Evolutionary conservation across 1,139 yeast genomes (phyloP).

Genomic region (Lodderomyces beijingensis): DNA sequence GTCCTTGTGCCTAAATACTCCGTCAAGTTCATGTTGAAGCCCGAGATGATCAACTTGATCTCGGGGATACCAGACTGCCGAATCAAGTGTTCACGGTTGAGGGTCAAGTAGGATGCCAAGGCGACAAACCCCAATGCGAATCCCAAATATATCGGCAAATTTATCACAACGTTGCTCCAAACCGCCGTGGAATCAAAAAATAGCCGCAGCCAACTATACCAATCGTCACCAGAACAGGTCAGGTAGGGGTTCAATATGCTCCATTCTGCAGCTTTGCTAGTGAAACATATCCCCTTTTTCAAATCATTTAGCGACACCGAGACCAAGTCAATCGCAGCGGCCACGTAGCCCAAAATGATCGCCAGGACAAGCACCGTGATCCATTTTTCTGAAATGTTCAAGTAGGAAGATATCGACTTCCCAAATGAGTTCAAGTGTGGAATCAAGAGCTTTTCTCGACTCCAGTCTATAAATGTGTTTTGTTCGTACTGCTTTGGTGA

Average conservation of each 20-base stretch:
- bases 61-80: conserved; percentile 70
- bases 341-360: conserved; percentile 51
- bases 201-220: conserved; percentile 40
- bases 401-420: conserved; percentile 1
- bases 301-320: conserved; percentile 64
- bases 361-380: conserved; percentile 53
- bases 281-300: conserved; percentile 43
- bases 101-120: conserved; percentile 30
- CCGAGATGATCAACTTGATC: conserved; percentile 59
- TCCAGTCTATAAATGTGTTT: conserved; percentile 38
- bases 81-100: conserved; percentile 39
- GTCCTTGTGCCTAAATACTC: conserved; percentile 47
- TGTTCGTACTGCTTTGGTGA: conserved; percentile 19
- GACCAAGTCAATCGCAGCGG: conserved; percentile 56
- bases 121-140: conserved; percentile 25
- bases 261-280: conserved; percentile 32
- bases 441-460: conserved; percentile 18
- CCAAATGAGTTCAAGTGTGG: conserved; percentile 9
- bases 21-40: conserved; percentile 41
- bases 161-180: conserved; percentile 21
- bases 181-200: conserved; percentile 20
- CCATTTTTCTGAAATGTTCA: conserved; percentile 42
- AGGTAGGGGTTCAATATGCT: conserved; percentile 41
- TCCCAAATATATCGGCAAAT: conserved; percentile 35
- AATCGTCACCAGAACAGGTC: conserved; percentile 42